Percentiles rank a stretch among this genome's conserved stretches.
Evolutionary conservation across 2,329 filamentous ascomycete species (phyloP).

Genomic region (Aureobasidium sp.): DNA sequence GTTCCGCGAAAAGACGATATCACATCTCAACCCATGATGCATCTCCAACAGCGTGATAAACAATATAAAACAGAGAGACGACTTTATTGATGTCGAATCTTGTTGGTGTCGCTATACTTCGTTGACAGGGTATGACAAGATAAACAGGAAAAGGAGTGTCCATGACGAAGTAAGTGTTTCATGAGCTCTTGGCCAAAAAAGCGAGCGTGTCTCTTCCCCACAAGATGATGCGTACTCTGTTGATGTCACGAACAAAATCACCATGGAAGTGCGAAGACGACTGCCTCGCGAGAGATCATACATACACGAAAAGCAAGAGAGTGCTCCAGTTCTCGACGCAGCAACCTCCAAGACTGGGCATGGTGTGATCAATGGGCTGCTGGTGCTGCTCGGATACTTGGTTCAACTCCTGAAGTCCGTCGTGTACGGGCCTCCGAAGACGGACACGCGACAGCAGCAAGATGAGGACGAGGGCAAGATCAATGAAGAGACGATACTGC

Average conservation of each 20-base stretch:
- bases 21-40: background rate
- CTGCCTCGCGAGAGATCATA: slow-evolving; percentile 11
- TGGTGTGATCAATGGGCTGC: background rate
- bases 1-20: background rate
- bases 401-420: background rate
- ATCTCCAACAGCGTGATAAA: background rate
- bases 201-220: background rate
- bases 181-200: slow-evolving; percentile 1
- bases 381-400: background rate
- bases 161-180: slow-evolving; percentile 5
- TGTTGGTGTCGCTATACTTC: background rate
- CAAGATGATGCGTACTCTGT: background rate
- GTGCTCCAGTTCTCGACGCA: background rate
- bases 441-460: background rate
- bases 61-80: background rate
- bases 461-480: background rate
- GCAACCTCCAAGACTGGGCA: background rate
- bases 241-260: slow-evolving; percentile 6
- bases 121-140: background rate
- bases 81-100: background rate
- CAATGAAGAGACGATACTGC: background rate
- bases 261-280: slow-evolving; percentile 11
- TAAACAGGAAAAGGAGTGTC: background rate
- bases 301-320: background rate
- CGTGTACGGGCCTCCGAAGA: background rate